A percentile compares a stretch with the other conserved stretches of the same genome.
Conservation (phyloP, 176 grass and related monocot genomes). For the Neostapfia colusana region DNA sequence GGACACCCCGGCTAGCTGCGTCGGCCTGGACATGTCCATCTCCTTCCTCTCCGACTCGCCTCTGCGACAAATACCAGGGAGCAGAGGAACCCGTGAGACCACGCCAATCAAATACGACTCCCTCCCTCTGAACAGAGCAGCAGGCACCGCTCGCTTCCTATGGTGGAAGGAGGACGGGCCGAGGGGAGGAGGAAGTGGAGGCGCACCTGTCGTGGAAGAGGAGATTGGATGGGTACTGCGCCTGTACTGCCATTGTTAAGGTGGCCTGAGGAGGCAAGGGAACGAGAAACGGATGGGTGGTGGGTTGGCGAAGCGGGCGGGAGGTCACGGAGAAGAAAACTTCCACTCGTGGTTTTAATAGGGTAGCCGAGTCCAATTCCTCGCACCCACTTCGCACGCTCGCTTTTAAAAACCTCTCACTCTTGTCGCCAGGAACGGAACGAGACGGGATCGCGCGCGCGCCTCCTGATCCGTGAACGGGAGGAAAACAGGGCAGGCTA, state of each 20-base stretch:
- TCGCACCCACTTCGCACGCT: constrained; percentile 47
- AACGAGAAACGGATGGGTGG: constrained; percentile 45
- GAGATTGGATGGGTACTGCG: constrained; percentile 60
- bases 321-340: constrained; percentile 48
- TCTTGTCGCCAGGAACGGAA: not conserved
- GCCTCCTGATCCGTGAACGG: constrained; percentile 17
- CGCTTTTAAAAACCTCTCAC: constrained; percentile 37
- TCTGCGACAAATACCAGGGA: constrained; percentile 41
- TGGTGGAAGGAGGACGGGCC: not conserved
- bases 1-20: constrained; percentile 36
- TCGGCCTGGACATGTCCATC: constrained; percentile 49
- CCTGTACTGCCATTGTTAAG: constrained; percentile 71
- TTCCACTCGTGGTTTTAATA: constrained; percentile 59
- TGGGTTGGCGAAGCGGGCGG: constrained; percentile 44
- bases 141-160: not conserved
- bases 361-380: constrained; percentile 47
- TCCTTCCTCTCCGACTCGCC: constrained; percentile 57
- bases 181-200: constrained; percentile 4
- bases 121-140: not conserved
- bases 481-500: not conserved
- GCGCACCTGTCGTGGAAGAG: constrained; percentile 65
- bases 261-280: not conserved
- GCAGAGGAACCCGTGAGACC: constrained; percentile 39
- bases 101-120: not conserved
- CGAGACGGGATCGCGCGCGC: not conserved